Base-by-base conservation (phyloP, 371 early-diverging fungal genomes). In the Mucor irregularis region DNA sequence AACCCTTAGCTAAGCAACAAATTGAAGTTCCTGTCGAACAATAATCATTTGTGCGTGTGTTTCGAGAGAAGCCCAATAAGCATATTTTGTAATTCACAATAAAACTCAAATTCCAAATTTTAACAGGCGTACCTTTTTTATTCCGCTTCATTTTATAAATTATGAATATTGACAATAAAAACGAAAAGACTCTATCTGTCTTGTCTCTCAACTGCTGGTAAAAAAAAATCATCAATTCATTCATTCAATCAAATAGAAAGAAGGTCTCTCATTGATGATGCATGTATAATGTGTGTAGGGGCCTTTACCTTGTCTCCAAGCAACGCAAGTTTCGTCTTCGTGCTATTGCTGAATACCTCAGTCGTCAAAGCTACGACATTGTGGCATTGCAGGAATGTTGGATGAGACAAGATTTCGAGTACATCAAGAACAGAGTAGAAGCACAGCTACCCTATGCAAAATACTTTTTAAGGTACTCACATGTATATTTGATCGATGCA, bases 311-410 rank as follows among this genome's bases (percentile, higher is more conserved):
- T 39, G 71, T 84, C 21, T 71, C 84, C 8, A 76, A 77, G 37
- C 38, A 83, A 42, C 73, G 82, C 3, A 49, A 62, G 31, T 63
- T 70, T 19, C 76, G 87, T 1, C 54, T 86, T 24, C 35, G 49
- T 19, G 82, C 83, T 3, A 86, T 86, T 62, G 87, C 79, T 25
- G 67, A 75, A 16, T 54, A 66, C 21, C 53, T 86, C n/a, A 55
- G 69, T 19, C 39, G 53, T 13, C 31, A 68, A 9, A 43, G 64
- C 3, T 75, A 80, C 49, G 84, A 85, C 33, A 76, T 86, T 56
- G 81, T 86, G 1, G 81, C 85, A 0, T 65, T 86, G 14, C 87
- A 86, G 53, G 87, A 86, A 50, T 70, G 84, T 0, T 86, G 87
- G 87, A 61, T 81, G 49, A 61, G 55, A 34, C 60, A 71, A n/a